These are phyloP conservation scores for Hyphochytrium catenoides DNA, from an alignment of 352 stramenopile species.

Conservation along the genomic window DNA sequence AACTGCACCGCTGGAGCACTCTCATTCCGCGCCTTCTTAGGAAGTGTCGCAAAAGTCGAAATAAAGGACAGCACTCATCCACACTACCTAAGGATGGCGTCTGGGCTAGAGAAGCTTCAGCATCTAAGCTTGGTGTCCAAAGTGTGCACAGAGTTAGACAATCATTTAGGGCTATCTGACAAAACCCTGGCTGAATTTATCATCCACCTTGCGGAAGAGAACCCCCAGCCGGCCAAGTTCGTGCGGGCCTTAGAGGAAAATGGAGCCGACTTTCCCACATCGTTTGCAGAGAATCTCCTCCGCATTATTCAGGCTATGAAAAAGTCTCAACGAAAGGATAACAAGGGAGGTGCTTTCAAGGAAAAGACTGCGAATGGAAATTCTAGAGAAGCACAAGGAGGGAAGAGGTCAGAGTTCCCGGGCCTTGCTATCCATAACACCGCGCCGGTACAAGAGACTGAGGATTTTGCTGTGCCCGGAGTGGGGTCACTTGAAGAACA, in stretches of 20 bases:
- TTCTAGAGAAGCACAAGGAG: not conserved
- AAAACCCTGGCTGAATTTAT: slow-evolving; percentile 91
- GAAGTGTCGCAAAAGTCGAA: too few relatives aligned
- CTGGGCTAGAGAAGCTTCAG: slow-evolving; percentile 68
- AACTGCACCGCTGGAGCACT: too few relatives aligned
- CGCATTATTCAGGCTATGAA: slow-evolving; percentile 10
- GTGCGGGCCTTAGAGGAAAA: slow-evolving; percentile 7
- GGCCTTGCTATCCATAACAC: slow-evolving; percentile 5
- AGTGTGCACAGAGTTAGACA: slow-evolving; percentile 59
- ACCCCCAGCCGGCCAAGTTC: slow-evolving; percentile 4
- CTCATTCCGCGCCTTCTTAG: too few relatives aligned
- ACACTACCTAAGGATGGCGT: too few relatives aligned
- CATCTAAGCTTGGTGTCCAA: slow-evolving; percentile 64
- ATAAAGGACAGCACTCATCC: too few relatives aligned
- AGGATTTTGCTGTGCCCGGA: too few relatives aligned
- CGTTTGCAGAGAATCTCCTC: slow-evolving; percentile 8
- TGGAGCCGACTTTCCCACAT: slow-evolving; percentile 6
- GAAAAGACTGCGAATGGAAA: slow-evolving; percentile 1
- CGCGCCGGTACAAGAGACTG: slow-evolving; percentile 5
- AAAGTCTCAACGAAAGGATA: slow-evolving; percentile 4
- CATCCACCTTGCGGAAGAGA: slow-evolving; percentile 57
- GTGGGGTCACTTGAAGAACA: too few relatives aligned
- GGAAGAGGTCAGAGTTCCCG: slow-evolving; percentile 4
- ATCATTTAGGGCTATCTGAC: slow-evolving; percentile 82
- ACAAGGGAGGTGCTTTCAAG: not conserved